Evolutionary conservation across 2,329 filamentous ascomycete genomes (phyloP).

Genomic region (Coleophoma eucalyptorum): DNA sequence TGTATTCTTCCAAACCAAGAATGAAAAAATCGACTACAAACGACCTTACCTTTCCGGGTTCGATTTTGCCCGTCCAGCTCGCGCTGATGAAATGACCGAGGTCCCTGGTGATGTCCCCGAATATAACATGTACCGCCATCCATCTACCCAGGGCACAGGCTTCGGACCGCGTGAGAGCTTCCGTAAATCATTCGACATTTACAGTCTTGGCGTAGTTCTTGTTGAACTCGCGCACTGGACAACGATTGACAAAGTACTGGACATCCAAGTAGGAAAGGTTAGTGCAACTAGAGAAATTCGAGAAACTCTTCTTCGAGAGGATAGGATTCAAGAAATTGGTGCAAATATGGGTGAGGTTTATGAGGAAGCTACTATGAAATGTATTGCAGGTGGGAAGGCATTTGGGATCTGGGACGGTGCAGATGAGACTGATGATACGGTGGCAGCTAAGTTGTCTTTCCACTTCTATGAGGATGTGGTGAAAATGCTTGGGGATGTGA

Average conservation of each 20-base stretch:
- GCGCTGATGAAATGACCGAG: conserved; percentile 46
- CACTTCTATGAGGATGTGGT: conserved; percentile 41
- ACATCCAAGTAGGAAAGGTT: conserved; percentile 34
- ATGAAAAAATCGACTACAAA: conserved; percentile 29
- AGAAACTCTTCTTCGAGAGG: conserved; percentile 26
- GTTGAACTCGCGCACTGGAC: conserved; percentile 51
- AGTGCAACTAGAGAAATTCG: conserved; percentile 34
- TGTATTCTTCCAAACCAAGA: conserved; percentile 40
- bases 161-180: conserved; percentile 28
- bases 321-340: conserved; percentile 29
- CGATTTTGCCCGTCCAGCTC: conserved; percentile 48
- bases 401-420: conserved; percentile 32
- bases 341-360: conserved; percentile 36
- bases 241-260: conserved; percentile 39
- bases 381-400: conserved; percentile 30
- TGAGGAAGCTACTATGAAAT: conserved; percentile 32
- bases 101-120: conserved; percentile 38
- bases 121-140: conserved; percentile 39
- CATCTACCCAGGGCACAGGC: conserved; percentile 1
- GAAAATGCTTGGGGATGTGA: conserved; percentile 32
- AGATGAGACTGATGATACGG: conserved; percentile 36
- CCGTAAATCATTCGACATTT: conserved; percentile 48
- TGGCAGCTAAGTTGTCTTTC: conserved; percentile 35
- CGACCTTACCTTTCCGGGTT: conserved; percentile 47
- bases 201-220: conserved; percentile 47